Percentiles rank a stretch among this genome's conserved stretches.
These are phyloP conservation scores for Epichloe hybrida DNA, from an alignment of 2,329 filamentous ascomycete species.

Conservation along the genomic window DNA sequence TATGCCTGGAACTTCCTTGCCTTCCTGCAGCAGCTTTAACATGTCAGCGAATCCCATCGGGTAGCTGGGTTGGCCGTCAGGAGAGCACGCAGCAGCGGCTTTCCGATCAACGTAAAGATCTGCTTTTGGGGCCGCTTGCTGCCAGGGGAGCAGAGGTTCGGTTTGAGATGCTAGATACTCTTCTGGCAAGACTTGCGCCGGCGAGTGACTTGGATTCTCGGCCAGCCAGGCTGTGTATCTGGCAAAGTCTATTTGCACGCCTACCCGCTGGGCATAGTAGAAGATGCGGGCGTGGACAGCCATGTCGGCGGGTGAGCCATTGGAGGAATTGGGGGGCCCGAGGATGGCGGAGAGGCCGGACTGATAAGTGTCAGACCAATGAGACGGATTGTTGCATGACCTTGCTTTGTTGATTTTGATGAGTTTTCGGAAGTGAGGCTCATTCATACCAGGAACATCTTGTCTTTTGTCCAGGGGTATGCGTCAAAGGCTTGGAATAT, in stretches of 20 bases:
- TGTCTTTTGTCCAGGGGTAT: slow-evolving; percentile 56
- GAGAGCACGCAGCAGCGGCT: slow-evolving; percentile 7
- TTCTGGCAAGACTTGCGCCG: slow-evolving; percentile 24
- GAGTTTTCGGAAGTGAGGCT: background rate
- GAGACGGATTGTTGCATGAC: background rate
- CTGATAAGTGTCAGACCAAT: slow-evolving; percentile 15
- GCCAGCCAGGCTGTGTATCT: slow-evolving; percentile 53
- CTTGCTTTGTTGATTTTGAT: background rate
- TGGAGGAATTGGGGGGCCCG: slow-evolving; percentile 34
- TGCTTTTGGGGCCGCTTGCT: slow-evolving; percentile 33
- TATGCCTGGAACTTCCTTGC: slow-evolving; percentile 75
- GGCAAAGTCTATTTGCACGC: slow-evolving; percentile 47
- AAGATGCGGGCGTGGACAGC: slow-evolving; percentile 53
- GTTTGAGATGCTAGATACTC: slow-evolving; percentile 13
- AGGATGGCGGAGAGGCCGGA: slow-evolving; percentile 52
- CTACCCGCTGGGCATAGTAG: slow-evolving; percentile 44
- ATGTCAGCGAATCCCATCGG: slow-evolving; percentile 76
- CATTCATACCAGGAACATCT: slow-evolving; percentile 47
- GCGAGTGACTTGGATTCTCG: slow-evolving; percentile 17
- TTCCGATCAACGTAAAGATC: slow-evolving; percentile 32
- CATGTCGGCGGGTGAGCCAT: slow-evolving; percentile 41
- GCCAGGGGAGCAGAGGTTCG: slow-evolving; percentile 27
- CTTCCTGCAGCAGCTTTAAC: slow-evolving; percentile 69
- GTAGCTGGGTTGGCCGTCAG: slow-evolving; percentile 49
- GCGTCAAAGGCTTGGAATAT: slow-evolving; percentile 48